phyloP scores from a whole-genome alignment of 2,329 filamentous ascomycete species.

The Triangularia verruculosa region DNA sequence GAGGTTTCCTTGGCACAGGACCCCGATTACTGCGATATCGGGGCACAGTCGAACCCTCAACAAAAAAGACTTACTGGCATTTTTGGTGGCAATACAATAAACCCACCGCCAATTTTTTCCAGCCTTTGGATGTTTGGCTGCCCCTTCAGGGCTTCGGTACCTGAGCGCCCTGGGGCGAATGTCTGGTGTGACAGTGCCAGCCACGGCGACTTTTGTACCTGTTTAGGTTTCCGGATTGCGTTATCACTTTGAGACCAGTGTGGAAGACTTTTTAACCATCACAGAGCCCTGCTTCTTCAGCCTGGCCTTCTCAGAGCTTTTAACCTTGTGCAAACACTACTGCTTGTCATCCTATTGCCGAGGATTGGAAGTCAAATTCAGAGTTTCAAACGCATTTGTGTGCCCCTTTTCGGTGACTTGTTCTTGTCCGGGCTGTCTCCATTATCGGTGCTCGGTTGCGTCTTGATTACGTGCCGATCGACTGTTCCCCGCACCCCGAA shows the following conservation, averaged over 20 bases:
- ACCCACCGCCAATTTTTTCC: slow-evolving; percentile 11
- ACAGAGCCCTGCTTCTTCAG: not conserved
- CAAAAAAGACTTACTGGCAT: slow-evolving; percentile 10
- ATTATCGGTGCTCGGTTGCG: slow-evolving; percentile 25
- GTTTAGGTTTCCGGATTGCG: not conserved
- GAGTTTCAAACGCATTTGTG: not conserved
- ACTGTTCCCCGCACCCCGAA: slow-evolving; percentile 22
- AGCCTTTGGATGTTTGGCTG: not conserved
- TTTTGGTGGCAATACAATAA: slow-evolving; percentile 13
- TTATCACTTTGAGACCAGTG: not conserved
- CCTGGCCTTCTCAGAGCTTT: not conserved
- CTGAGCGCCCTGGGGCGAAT: not conserved
- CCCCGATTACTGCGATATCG: slow-evolving; percentile 13
- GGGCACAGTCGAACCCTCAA: slow-evolving; percentile 13
- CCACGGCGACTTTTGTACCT: not conserved
- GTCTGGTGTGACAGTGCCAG: not conserved
- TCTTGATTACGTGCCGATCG: slow-evolving; percentile 15
- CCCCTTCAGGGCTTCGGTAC: not conserved
- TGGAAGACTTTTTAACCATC: not conserved
- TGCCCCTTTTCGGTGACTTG: not conserved
- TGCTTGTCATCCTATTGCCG: not conserved
- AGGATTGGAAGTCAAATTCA: not conserved
- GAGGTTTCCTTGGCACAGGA: not conserved
- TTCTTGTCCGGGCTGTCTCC: slow-evolving; percentile 7
- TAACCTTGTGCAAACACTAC: not conserved